Conservation (phyloP, 2,329 filamentous ascomycete species). For the Arachnopeziza araneosa region DNA sequence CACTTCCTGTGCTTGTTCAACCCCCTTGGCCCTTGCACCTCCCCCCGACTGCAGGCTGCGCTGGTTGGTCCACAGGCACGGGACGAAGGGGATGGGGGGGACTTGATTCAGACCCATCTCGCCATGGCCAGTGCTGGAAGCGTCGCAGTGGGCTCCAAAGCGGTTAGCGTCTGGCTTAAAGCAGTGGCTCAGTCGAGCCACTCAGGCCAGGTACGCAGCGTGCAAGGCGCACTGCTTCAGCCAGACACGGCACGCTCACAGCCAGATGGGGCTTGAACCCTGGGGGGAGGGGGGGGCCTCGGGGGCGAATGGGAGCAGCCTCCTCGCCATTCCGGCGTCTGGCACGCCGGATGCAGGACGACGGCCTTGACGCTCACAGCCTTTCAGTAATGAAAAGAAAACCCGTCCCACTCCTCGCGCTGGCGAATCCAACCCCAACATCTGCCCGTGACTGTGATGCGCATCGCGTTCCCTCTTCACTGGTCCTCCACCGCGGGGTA, state of each 20-base stretch:
- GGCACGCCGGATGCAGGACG: neutral
- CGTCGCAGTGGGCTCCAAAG: neutral
- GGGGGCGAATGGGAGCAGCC: neutral
- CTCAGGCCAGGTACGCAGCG: neutral
- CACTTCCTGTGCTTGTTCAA: neutral
- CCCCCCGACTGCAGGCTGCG: no score
- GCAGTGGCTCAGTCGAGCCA: neutral
- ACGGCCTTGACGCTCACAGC: neutral
- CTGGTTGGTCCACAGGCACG: neutral
- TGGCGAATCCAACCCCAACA: neutral
- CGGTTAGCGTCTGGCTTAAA: neutral
- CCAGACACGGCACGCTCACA: neutral
- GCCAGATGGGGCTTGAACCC: neutral
- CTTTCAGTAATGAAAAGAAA: neutral
- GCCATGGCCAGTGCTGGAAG: neutral
- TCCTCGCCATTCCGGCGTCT: neutral
- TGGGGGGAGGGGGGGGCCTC: no score
- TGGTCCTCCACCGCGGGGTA: neutral
- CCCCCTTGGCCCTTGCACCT: no score
- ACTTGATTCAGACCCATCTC: neutral
- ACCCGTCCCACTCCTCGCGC: neutral
- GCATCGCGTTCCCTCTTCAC: neutral
- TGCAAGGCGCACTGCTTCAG: neutral
- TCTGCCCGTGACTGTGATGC: neutral
- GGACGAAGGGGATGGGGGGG: neutral